Evolutionary conservation across 1,284 basidiomycete genomes (phyloP).

Genomic region (Puccinia triticina): DNA sequence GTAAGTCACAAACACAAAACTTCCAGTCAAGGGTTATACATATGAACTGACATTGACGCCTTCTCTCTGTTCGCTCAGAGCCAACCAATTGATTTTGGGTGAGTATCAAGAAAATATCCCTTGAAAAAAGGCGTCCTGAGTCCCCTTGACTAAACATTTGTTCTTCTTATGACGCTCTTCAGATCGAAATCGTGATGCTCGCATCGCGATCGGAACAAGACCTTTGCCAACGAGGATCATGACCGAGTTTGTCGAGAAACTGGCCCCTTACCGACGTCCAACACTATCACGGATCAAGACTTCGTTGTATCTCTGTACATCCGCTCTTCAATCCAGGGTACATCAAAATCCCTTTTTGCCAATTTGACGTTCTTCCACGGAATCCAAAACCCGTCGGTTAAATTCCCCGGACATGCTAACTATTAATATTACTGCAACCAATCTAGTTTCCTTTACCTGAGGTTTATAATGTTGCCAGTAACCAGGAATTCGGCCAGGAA

Average conservation of each 20-base stretch:
- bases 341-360: background rate
- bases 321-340: slow-evolving; percentile 37
- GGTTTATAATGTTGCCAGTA: background rate
- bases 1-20: background rate
- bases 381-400: too few relatives aligned
- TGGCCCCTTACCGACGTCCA: slow-evolving; percentile 19
- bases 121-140: too few relatives aligned
- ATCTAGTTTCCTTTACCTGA: slow-evolving; percentile 42
- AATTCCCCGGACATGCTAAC: too few relatives aligned
- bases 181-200: slow-evolving; percentile 40
- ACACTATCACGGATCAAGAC: slow-evolving; percentile 10
- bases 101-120: background rate
- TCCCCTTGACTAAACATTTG: too few relatives aligned
- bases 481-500: slow-evolving; percentile 7
- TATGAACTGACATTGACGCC: background rate
- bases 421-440: too few relatives aligned
- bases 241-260: slow-evolving; percentile 41
- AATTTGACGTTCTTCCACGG: background rate
- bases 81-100: slow-evolving; percentile 12
- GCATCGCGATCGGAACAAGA: slow-evolving; percentile 37
- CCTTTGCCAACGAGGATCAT: slow-evolving; percentile 22
- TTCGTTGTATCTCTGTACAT: slow-evolving; percentile 43
- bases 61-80: background rate
- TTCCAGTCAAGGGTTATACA: too few relatives aligned
- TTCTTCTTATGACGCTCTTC: background rate